These are phyloP conservation scores for Hemileccinum rubropunctum DNA, from an alignment of 768 basidiomycete species.

Conservation along the genomic window DNA sequence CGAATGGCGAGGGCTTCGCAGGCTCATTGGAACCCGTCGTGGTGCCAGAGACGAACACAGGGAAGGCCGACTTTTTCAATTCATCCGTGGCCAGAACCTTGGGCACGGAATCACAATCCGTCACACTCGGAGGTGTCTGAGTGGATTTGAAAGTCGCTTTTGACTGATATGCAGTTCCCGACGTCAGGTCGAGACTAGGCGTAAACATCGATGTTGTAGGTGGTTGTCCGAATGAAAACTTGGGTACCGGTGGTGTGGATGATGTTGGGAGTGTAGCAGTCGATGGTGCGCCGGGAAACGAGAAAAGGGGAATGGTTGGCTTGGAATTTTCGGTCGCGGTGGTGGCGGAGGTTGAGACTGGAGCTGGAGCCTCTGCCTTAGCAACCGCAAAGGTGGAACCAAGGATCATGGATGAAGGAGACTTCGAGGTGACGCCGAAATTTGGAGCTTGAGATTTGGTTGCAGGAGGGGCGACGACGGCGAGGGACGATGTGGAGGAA, in stretches of 20 bases:
- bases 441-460: constrained; percentile 17
- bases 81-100: constrained; percentile 17
- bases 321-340: constrained; percentile 10
- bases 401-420: constrained; percentile 3
- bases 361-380: constrained; percentile 7
- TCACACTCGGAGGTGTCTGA: constrained; percentile 19
- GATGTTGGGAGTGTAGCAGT: constrained; percentile 2
- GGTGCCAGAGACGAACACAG: constrained; percentile 19
- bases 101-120: constrained; percentile 20
- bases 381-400: constrained; percentile 7
- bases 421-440: constrained; percentile 11
- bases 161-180: constrained; percentile 15
- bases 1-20: constrained; percentile 24
- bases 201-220: constrained; percentile 4
- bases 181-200: constrained; percentile 2
- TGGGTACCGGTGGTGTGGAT: constrained; percentile 14
- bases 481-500: constrained; percentile 23
- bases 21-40: constrained; percentile 18
- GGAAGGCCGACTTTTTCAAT: constrained; percentile 23
- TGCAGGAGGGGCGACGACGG: neutral
- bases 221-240: constrained; percentile 27
- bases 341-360: neutral
- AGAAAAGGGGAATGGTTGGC: constrained; percentile 17
- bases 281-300: constrained; percentile 15
- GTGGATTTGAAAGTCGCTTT: constrained; percentile 22